Base-by-base conservation (phyloP, 169 alveolate genomes). In the Plasmodium chabaudi region DNA sequence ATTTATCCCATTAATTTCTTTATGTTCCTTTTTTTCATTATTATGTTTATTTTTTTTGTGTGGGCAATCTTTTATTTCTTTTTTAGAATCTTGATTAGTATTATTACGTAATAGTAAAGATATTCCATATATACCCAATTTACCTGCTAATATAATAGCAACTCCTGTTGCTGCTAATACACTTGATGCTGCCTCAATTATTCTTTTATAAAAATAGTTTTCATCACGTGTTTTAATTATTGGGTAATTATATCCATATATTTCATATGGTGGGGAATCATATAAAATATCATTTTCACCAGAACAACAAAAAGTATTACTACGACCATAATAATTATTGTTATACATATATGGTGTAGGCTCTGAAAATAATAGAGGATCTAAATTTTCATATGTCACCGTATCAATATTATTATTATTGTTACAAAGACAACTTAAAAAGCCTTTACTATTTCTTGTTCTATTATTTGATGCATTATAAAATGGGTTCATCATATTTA, bases 401-500 rank as follows among this genome's bases (percentile, higher is more conserved):
- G 63, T 21, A 17, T 84, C 77, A 56, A 34, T 34, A 51, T 12
- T 15, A 6, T 68, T 84, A 19, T 70, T 70, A 7, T 39, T 59
- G 65, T 39, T 19, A 84, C 84, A 84, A 4, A 84, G 69, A 39
- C 87, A 84, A 47, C 55, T 84, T 51, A 84, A 59, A 53, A 64
- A 39, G 17, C 86, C 56, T 15, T 84, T 79, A 64, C 42, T 59
- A 23, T 63, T 69, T 51, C 57, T 49, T 42, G 27, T 47, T 61
- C 46, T 44, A 1, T 23, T 34, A 84, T 46, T 44, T 21, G 15
- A 10, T 25, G 63, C 46, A 34, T 34, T 34, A 34, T 34, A 34
- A 84, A 70, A 69, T 13, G 91, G 91, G 49, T 68, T 70, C 68
- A 84, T 44, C 91, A 84, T 69, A 69, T 53, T 46, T 84, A 70